phyloP scores from a whole-genome alignment of 1,284 basidiomycete genomes.

The Pseudozyma sp. region DNA sequence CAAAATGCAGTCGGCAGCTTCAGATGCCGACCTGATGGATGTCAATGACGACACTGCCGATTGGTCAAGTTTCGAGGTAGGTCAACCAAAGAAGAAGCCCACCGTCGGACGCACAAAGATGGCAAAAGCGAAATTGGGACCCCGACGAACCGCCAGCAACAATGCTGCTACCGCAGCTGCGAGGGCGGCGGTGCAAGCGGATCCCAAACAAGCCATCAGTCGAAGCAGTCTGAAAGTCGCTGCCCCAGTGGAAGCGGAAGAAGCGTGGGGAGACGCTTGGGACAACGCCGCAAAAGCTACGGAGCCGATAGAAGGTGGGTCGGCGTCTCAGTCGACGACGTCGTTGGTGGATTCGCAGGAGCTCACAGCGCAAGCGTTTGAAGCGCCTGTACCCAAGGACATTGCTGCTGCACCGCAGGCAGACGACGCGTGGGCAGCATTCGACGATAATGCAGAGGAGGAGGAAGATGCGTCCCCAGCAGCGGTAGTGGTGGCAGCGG shows the following conservation, averaged over 20 bases:
- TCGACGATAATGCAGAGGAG: conserved; percentile 37
- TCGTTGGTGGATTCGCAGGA: conserved; percentile 35
- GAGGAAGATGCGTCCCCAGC: conserved; percentile 1
- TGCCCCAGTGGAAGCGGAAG: conserved; percentile 11
- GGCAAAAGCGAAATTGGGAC: conserved; percentile 44
- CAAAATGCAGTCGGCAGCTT: conserved; percentile 1
- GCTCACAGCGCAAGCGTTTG: conserved; percentile 40
- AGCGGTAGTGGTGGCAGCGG: conserved; percentile 3
- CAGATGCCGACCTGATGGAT: conserved; percentile 51
- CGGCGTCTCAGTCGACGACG: conserved; percentile 5
- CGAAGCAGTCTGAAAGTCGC: conserved; percentile 46
- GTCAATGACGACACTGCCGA: conserved; percentile 60
- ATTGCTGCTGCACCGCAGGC: conserved; percentile 6
- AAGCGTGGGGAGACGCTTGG: conserved; percentile 48
- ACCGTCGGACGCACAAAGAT: conserved; percentile 29
- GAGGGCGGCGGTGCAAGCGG: conserved; percentile 20
- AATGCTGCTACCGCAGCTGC: conserved; percentile 24
- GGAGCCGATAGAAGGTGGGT: background rate
- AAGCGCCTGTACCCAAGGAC: conserved; percentile 13
- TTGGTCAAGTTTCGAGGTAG: conserved; percentile 57
- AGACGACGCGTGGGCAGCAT: conserved; percentile 34
- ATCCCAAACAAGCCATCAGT: conserved; percentile 33
- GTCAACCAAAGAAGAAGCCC: conserved; percentile 43
- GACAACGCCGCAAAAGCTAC: conserved; percentile 2
- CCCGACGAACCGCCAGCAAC: conserved; percentile 18